Conservation (phyloP, 1,284 basidiomycete genomes). For the Cutaneotrichosporon sp. region DNA sequence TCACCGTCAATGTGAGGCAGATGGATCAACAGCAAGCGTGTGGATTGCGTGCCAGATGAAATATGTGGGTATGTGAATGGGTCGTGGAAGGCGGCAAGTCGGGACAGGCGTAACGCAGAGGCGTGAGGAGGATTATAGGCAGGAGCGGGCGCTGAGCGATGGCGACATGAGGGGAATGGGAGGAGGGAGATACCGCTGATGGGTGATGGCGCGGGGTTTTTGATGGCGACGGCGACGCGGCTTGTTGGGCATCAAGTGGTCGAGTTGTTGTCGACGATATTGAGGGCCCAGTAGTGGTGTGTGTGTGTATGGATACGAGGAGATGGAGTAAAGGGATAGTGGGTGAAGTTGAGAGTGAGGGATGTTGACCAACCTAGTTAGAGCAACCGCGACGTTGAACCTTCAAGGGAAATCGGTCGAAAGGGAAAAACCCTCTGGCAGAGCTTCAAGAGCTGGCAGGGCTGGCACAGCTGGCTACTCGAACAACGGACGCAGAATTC, state of each 20-base stretch:
- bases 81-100: not conserved
- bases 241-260: not conserved
- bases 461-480: not conserved
- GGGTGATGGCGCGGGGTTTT: not conserved
- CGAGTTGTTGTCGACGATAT: not conserved
- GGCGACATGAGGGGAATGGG: not conserved
- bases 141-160: not conserved
- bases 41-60: not conserved
- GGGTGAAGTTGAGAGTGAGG: constrained; percentile 2
- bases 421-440: constrained; percentile 2
- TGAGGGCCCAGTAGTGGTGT: not conserved
- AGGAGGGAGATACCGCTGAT: not conserved
- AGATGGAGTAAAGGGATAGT: not conserved
- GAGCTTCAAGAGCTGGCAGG: too few species aligned
- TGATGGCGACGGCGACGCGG: not conserved
- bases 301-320: not conserved
- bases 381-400: not conserved
- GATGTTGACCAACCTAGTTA: not conserved
- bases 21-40: not conserved
- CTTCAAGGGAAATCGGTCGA: not conserved
- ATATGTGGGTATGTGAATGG: not conserved
- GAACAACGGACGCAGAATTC: not conserved
- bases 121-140: not conserved
- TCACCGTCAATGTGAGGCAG: not conserved
- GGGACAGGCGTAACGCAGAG: constrained; percentile 7